Evolutionary conservation across 2,329 filamentous ascomycete genomes (phyloP), one percentile per base, ranked within the genome.

Genomic region (Stachybotrys elegans): DNA sequence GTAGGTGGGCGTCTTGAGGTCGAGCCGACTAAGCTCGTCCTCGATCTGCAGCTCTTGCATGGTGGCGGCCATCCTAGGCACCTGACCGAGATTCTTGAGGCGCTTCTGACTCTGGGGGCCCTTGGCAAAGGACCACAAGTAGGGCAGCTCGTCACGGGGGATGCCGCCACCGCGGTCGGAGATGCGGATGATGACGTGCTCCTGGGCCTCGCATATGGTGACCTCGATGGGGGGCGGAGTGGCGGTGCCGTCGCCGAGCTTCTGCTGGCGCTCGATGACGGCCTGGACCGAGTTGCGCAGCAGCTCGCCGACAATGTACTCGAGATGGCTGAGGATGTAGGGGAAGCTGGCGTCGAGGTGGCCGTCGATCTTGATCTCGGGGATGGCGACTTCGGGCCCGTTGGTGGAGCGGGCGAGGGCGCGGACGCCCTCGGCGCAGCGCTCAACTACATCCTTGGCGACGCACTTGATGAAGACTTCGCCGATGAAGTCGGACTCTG

Each of bases 121-220:
- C 67, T 97, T 97, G 66, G 84, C 90, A 63, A 98, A 98, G 21
- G 90, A 95, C 93, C 94, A 98, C 6, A 98, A 76, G 60, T 94
- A 86, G 0, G 92, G 91, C 19, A 96, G 71, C 46, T 92, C 81
- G 35, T 93, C 88, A 40, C 83, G 81, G 1, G 90, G 84, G 43
- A 98, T 88, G 27, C 94, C 93, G 49, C 94, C 93, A 40, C 92
- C 93, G 61, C 90, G 90, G 60, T 98, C 94, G 0, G 91, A 97
- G 35, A 98, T 88, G 34, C 93, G 83, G 64, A 98, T 91, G 51
- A 96, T 96, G 57, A 97, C 89, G 68, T 97, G 90, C 62, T 97
- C 89, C 25, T 86, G 81, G 4, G 91, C 88, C 68, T 97, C 92
- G 67, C 92, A 97, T 51, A 98, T 86, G 44, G 95, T 84, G 19